Evolutionary conservation across 225 moss, liverwort and hornwort genomes (phyloP).

Genomic region (Thuidium tamariscinum): DNA sequence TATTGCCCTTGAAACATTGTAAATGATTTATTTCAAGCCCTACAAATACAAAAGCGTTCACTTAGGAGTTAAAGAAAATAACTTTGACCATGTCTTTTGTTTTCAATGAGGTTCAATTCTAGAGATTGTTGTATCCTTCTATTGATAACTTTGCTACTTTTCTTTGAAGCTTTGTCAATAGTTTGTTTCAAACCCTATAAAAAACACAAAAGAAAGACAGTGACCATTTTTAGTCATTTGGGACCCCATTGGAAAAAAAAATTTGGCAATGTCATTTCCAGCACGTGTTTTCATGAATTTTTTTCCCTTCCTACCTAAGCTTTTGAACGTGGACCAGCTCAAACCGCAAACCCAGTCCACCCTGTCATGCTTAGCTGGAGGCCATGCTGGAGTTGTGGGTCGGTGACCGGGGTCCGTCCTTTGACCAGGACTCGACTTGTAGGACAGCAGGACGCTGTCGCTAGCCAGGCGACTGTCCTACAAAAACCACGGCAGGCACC

Average conservation of each 20-base stretch:
- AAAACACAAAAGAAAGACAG: background rate
- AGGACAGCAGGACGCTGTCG: background rate
- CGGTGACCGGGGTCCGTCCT: background rate
- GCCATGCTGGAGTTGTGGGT: background rate
- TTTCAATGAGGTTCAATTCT: no score
- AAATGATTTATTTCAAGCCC: background rate
- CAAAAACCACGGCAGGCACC: background rate
- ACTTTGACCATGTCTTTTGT: background rate
- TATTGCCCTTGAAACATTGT: background rate
- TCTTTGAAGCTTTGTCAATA: background rate
- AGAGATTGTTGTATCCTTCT: background rate
- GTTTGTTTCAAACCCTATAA: background rate
- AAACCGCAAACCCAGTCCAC: background rate
- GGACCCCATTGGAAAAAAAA: background rate
- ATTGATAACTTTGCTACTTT: background rate
- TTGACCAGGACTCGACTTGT: background rate
- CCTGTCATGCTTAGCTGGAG: background rate
- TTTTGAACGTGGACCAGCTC: no score
- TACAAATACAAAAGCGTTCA: accelerated
- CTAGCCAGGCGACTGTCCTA: background rate
- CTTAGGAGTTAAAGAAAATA: background rate
- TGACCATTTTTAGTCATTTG: no score
- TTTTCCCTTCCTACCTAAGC: background rate
- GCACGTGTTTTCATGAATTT: background rate
- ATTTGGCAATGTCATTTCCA: background rate